Conservation (phyloP, 306 rosid genomes). For the Macrotyloma uniflorum region DNA sequence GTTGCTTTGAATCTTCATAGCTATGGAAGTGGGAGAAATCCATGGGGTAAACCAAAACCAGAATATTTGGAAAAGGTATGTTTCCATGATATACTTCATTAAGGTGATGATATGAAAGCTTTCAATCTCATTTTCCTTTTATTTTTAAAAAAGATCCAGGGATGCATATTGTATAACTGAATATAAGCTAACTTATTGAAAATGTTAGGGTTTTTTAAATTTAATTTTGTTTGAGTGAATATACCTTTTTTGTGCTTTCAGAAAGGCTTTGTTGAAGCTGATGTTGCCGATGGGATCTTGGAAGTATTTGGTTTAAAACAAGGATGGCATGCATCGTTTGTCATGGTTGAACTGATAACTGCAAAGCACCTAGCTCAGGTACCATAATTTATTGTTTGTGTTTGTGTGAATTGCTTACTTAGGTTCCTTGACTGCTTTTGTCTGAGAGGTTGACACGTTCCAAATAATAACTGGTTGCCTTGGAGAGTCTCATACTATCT, state of each 20-base stretch:
- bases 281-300: constrained; percentile 89
- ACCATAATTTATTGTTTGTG: constrained; percentile 23
- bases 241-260: constrained; percentile 40
- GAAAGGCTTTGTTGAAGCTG: constrained; percentile 96
- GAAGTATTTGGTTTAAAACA: constrained; percentile 97
- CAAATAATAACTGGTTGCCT: constrained; percentile 15
- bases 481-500: constrained; percentile 1
- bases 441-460: constrained; percentile 4
- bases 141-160: neutral
- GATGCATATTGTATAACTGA: neutral
- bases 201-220: constrained; percentile 23
- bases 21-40: constrained; percentile 98
- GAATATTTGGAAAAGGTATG: constrained; percentile 92
- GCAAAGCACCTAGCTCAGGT: constrained; percentile 99
- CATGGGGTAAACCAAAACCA: constrained; percentile 91
- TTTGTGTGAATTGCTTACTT: constrained; percentile 4
- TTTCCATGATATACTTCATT: constrained; percentile 7
- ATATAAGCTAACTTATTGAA: constrained; percentile 14
- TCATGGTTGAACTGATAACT: constrained; percentile 89
- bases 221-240: constrained; percentile 24
- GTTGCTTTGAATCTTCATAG: constrained; percentile 93
- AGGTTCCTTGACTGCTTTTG: constrained; percentile 4
- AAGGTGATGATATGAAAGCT: constrained; percentile 31
- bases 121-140: neutral
- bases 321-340: constrained; percentile 99